Base-by-base conservation (phyloP, 495 filamentous ascomycete species). In the Podospora pseudocomata region DNA sequence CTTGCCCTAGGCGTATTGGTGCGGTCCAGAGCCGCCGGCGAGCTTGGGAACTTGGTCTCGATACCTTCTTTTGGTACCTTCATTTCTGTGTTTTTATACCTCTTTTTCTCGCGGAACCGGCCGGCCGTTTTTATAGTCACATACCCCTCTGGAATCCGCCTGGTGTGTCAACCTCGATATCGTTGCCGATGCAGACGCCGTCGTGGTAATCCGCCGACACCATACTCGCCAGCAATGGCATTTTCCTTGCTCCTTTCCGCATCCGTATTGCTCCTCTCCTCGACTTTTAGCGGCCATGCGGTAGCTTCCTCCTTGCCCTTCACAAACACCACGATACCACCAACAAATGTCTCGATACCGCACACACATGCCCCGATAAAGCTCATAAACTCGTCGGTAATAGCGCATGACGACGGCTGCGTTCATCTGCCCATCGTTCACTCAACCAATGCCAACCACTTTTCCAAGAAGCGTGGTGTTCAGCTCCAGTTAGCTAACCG, bases 381-480 rank as follows among this genome's bases (percentile, higher is more conserved):
- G 39, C 39, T 49, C 39, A 49, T 49, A 49, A 13, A 49, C 39
- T 49, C 39, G 15, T 49, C 39, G 2, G 13, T 49, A 3, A 49
- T 49, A 49, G 39, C 39, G 9, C 39, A 49, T 16, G 67, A 73
- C 32, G 67, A 68, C 27, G 75, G 75, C 66, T 83, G 78, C 63
- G 70, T 83, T 34, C 82, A 81, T 67, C 57, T 84, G 55, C 80
- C 81, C 49, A 73, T 84, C 64, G 75, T 84, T 63, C 81, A 84
- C 65, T 82, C 80, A 34, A 81, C 79, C 20, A 83, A 82, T 61
- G 70, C 73, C 54, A 66, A 75, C 39, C 71, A 79, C 66, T 82
- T 83, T 64, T 72, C 77, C 67, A 77, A 71, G 57, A 80, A 74
- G 11, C 65, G 80, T 7, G 81, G 75, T 3, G 75, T 83, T 26